Conservation (phyloP, 129 eudicot genomes). For the Silybum marianum region DNA sequence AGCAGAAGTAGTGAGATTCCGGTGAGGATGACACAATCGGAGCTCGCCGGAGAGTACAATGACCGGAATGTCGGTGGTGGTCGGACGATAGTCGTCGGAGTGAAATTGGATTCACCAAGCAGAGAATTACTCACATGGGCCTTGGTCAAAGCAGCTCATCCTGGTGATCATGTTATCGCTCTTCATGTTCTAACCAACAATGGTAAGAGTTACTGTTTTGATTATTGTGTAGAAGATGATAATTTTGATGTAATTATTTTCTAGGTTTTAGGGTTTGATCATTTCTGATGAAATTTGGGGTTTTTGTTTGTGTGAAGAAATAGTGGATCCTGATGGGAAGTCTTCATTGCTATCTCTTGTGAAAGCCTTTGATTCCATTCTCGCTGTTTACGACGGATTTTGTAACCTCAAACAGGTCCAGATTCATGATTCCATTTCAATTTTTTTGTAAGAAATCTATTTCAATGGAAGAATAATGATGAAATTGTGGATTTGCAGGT, state of each 20-base stretch:
- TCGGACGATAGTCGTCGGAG: slow-evolving; percentile 84
- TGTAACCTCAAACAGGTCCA: slow-evolving; percentile 90
- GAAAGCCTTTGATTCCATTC: slow-evolving; percentile 81
- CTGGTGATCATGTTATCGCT: slow-evolving; percentile 89
- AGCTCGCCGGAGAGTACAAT: slow-evolving; percentile 45
- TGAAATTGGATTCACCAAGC: slow-evolving; percentile 72
- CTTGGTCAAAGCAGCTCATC: slow-evolving; percentile 77
- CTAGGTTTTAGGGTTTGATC: not conserved
- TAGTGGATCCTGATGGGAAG: slow-evolving; percentile 71
- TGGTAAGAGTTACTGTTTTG: slow-evolving; percentile 27
- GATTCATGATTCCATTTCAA: not conserved
- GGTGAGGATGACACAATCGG: slow-evolving; percentile 43
- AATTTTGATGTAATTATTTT: not conserved
- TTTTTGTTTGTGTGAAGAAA: slow-evolving; percentile 33
- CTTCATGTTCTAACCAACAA: slow-evolving; percentile 76
- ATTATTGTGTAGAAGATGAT: not conserved
- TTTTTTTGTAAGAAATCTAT: not conserved
- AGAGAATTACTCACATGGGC: slow-evolving; percentile 93
- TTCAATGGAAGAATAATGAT: not conserved
- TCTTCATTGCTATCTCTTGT: slow-evolving; percentile 77
- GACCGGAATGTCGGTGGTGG: slow-evolving; percentile 33
- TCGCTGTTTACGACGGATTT: slow-evolving; percentile 95
- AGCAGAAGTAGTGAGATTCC: not conserved
- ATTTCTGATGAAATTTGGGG: slow-evolving; percentile 26
- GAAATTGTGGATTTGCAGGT: slow-evolving; percentile 50